Conservation (phyloP, 805 yeast genomes). For the Wickerhamomyces chambardii region DNA sequence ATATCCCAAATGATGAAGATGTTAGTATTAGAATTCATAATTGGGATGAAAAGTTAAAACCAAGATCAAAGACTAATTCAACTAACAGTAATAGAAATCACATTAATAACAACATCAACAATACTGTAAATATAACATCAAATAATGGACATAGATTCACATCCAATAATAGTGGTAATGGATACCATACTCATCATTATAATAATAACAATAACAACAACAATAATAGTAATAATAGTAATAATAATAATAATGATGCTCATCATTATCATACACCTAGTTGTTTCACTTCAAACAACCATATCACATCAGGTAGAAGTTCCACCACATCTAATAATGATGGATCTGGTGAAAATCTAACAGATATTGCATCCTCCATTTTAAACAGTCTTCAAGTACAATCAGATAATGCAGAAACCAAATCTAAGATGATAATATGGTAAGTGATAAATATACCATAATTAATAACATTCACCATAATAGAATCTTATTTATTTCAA, state of each 20-base stretch:
- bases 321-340: no score
- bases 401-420: not conserved
- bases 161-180: not conserved
- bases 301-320: not conserved
- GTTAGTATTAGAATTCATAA: constrained; percentile 29
- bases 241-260: constrained; percentile 4
- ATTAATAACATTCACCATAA: no score
- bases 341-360: no score
- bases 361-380: not conserved
- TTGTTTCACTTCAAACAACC: not conserved
- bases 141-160: constrained; percentile 1
- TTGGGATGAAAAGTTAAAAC: constrained; percentile 4
- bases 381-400: not conserved
- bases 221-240: not conserved
- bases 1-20: constrained; percentile 37
- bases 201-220: not conserved
- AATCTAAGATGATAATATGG: not conserved
- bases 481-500: no score
- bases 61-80: constrained; percentile 2
- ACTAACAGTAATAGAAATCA: not conserved
- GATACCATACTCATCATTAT: not conserved
- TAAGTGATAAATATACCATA: no score
- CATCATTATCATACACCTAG: constrained; percentile 1
- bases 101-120: constrained; percentile 2
- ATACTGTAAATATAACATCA: no score